These are phyloP conservation scores for Hymenoscyphus occultus DNA, from an alignment of 2,329 filamentous ascomycete genomes.

Conservation along the genomic window DNA sequence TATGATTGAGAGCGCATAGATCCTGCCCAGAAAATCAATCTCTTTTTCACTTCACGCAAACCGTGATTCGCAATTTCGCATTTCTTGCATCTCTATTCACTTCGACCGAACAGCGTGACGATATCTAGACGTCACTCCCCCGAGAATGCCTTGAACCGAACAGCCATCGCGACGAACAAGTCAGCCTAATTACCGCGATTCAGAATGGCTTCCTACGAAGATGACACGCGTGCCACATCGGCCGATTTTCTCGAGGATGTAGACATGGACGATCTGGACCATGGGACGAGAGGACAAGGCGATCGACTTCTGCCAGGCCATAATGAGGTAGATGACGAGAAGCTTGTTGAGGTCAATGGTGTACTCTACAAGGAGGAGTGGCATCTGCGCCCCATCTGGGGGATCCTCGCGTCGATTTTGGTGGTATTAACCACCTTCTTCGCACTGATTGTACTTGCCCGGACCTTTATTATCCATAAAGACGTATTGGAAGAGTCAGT, in stretches of 20 bases:
- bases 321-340: constrained; percentile 17
- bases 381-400: constrained; percentile 34
- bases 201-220: constrained; percentile 17
- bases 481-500: constrained; percentile 13
- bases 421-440: constrained; percentile 23
- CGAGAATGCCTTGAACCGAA: constrained; percentile 12
- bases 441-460: constrained; percentile 27
- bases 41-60: background rate
- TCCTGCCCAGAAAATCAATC: background rate
- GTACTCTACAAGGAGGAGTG: constrained; percentile 28
- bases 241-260: constrained; percentile 23
- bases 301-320: constrained; percentile 28
- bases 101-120: background rate
- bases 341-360: background rate
- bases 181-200: background rate
- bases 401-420: constrained; percentile 26
- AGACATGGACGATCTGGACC: constrained; percentile 31
- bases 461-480: constrained; percentile 25
- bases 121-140: background rate
- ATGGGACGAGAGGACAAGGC: constrained; percentile 23
- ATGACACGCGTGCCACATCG: background rate
- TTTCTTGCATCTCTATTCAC: background rate
- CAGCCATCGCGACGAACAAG: background rate
- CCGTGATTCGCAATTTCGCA: background rate
- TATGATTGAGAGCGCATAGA: background rate